Conservation (phyloP, 1,139 yeast genomes). For the Candida glucosophila region DNA sequence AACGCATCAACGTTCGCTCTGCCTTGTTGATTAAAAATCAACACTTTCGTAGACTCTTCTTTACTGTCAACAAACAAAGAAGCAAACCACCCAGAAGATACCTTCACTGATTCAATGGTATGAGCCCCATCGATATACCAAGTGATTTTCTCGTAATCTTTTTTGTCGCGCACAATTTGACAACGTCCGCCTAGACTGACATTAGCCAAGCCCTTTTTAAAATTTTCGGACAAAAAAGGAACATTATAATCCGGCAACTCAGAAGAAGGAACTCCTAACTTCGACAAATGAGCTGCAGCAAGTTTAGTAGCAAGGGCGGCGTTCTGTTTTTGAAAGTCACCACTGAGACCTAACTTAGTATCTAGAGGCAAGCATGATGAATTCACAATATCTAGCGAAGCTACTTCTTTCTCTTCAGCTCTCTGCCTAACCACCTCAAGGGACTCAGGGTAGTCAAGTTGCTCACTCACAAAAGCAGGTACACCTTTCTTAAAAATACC, state of each 20-base stretch:
- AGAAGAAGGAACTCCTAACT: conserved; percentile 28
- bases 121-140: conserved; percentile 97
- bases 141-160: conserved; percentile 37
- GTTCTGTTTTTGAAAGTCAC: conserved; percentile 75
- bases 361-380: conserved; percentile 19
- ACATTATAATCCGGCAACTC: conserved; percentile 18
- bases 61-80: too few species aligned
- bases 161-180: conserved; percentile 48
- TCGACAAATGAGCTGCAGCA: conserved; percentile 52
- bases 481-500: conserved; percentile 75
- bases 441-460: conserved; percentile 44
- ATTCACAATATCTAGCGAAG: conserved; percentile 42
- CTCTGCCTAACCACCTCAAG: conserved; percentile 47
- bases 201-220: conserved; percentile 53
- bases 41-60: conserved; percentile 28
- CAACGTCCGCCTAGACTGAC: conserved; percentile 96
- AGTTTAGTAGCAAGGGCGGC: conserved; percentile 85
- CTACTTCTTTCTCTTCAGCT: conserved; percentile 54
- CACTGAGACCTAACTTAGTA: conserved; percentile 68
- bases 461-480: conserved; percentile 60
- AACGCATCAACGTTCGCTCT: conserved; percentile 69
- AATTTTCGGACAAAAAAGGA: conserved; percentile 41
- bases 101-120: conserved; percentile 76
- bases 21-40: conserved; percentile 89
- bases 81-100: conserved; percentile 74